Percentiles rank a stretch among this genome's conserved stretches.
phyloP scores from a whole-genome alignment of 768 basidiomycete genomes.

The Suillus occidentalis region DNA sequence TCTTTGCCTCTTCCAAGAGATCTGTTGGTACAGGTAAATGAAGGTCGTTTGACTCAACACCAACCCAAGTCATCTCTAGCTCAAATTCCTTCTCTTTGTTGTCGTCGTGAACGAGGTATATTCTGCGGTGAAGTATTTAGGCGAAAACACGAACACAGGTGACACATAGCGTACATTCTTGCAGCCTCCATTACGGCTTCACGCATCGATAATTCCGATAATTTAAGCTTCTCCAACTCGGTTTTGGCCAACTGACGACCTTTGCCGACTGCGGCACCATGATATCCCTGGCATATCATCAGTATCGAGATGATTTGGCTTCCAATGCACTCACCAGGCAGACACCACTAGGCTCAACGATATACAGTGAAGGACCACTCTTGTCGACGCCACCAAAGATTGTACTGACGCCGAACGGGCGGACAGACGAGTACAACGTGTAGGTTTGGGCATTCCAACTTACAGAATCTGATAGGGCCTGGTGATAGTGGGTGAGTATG shows the following conservation, averaged over 20 bases:
- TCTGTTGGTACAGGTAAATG: constrained; percentile 87
- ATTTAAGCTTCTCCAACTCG: constrained; percentile 93
- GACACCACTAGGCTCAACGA: constrained; percentile 94
- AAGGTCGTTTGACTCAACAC: constrained; percentile 74
- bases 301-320: neutral
- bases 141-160: neutral
- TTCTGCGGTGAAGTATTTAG: constrained; percentile 48
- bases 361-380: constrained; percentile 80
- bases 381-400: constrained; percentile 90
- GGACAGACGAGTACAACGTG: constrained; percentile 96
- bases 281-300: constrained; percentile 67
- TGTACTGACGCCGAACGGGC: constrained; percentile 94
- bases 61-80: constrained; percentile 96
- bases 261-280: constrained; percentile 96
- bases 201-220: constrained; percentile 73
- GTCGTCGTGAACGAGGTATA: constrained; percentile 97
- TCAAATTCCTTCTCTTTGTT: constrained; percentile 98
- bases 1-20: constrained; percentile 81
- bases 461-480: constrained; percentile 74
- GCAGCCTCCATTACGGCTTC: constrained; percentile 94
- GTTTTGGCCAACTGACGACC: constrained; percentile 98
- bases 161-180: constrained; percentile 69
- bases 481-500: neutral
- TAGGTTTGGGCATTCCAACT: constrained; percentile 92
- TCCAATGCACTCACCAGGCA: constrained; percentile 62